phyloP scores from a whole-genome alignment of 139 green algal genomes.

The Chlamydomonas sphaeroides region DNA sequence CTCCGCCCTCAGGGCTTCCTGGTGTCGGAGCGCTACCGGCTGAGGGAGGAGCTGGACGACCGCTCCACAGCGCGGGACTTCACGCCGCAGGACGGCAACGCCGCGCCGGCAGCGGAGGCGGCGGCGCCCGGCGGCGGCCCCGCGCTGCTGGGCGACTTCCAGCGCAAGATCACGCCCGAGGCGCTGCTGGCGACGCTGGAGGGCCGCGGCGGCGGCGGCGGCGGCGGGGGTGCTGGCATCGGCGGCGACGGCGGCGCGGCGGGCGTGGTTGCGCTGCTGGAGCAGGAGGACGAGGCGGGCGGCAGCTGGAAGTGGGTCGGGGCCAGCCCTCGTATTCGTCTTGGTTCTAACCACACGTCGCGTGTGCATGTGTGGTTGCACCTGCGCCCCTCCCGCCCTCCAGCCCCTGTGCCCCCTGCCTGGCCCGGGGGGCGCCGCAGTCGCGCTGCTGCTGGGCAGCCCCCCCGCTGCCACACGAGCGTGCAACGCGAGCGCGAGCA shows the following conservation, averaged over 20 bases:
- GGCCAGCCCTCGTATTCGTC: too few species aligned
- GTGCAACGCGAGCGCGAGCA: too few species aligned
- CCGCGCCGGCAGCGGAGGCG: too few species aligned
- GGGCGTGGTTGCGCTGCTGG: not conserved
- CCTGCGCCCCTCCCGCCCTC: too few species aligned
- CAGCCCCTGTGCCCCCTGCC: too few species aligned
- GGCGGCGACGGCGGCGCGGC: conserved; percentile 3
- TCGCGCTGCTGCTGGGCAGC: too few species aligned
- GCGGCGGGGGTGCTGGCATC: conserved; percentile 10
- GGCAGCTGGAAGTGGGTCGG: conserved; percentile 30
- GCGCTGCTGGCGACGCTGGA: conserved; percentile 47
- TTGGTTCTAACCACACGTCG: too few species aligned
- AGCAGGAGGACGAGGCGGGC: not conserved
- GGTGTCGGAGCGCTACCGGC: conserved; percentile 38
- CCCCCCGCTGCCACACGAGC: too few species aligned
- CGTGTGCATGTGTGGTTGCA: too few species aligned
- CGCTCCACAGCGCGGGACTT: conserved; percentile 35
- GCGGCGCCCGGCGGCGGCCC: not conserved
- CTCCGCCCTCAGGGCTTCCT: conserved; percentile 58
- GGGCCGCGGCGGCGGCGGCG: not conserved
- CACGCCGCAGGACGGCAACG: conserved; percentile 1
- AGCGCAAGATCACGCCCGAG: conserved; percentile 67
- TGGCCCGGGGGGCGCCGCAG: too few species aligned
- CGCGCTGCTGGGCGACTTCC: conserved; percentile 52
- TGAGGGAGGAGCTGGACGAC: conserved; percentile 56